These are phyloP conservation scores for Penicillium daleae DNA, from an alignment of 495 filamentous ascomycete species.

Conservation along the genomic window DNA sequence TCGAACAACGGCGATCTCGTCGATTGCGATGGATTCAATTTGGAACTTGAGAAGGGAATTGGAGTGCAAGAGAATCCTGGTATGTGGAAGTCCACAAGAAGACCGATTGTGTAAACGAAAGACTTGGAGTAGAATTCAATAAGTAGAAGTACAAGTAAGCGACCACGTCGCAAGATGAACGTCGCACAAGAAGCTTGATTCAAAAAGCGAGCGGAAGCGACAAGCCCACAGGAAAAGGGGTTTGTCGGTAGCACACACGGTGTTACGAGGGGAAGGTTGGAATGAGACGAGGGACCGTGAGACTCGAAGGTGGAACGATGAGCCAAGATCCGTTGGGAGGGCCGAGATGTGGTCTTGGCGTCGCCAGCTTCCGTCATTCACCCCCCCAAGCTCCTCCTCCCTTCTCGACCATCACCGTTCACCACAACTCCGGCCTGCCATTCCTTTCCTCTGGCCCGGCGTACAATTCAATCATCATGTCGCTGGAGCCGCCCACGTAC, in stretches of 20 bases:
- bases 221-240: neutral
- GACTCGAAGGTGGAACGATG: constrained; percentile 21
- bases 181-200: constrained; percentile 8
- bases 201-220: neutral
- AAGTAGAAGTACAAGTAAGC: constrained; percentile 21
- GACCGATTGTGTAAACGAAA: constrained; percentile 17
- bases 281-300: constrained; percentile 1
- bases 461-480: constrained; percentile 58
- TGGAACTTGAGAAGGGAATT: neutral
- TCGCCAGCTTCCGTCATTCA: constrained; percentile 35
- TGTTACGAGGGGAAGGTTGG: constrained; percentile 3
- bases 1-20: constrained; percentile 20
- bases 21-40: neutral
- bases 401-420: constrained; percentile 16
- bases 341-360: constrained; percentile 33
- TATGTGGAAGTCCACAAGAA: neutral
- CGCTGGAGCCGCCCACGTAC: constrained; percentile 87
- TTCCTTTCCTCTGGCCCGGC: constrained; percentile 14
- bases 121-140: constrained; percentile 9
- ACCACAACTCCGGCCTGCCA: constrained; percentile 14
- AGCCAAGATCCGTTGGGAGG: constrained; percentile 28
- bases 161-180: constrained; percentile 19
- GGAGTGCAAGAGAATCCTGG: neutral
- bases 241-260: constrained; percentile 1
- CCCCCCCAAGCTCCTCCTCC: constrained; percentile 28